phyloP scores from a whole-genome alignment of 139 green algal species.

The Zygnema cylindricum region DNA sequence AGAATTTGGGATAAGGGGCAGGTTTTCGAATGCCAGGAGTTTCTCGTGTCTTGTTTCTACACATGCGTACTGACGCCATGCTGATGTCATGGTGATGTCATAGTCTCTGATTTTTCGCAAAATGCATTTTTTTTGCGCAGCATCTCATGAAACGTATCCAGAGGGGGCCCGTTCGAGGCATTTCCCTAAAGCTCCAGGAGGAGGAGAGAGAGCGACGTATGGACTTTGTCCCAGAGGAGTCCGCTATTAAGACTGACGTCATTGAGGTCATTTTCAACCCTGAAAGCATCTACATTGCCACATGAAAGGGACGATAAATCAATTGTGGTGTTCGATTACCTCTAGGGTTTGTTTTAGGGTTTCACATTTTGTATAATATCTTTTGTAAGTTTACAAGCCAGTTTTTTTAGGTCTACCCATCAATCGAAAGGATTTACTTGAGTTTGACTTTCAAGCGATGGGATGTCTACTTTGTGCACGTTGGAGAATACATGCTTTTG shows the following conservation, averaged over 20 bases:
- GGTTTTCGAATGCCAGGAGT: background rate
- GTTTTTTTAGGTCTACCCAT: too few species aligned
- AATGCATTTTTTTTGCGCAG: constrained; percentile 20
- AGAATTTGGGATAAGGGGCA: too few species aligned
- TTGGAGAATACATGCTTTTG: background rate
- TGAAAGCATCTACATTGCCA: background rate
- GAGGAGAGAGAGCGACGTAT: constrained; percentile 98
- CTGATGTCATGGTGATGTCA: too few species aligned
- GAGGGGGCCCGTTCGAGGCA: constrained; percentile 95
- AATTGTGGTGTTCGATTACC: background rate
- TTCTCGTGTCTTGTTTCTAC: background rate
- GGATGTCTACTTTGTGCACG: too few species aligned
- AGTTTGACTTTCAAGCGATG: too few species aligned
- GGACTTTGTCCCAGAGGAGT: constrained; percentile 99
- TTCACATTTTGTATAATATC: background rate
- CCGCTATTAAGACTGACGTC: constrained; percentile 86
- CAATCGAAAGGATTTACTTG: too few species aligned
- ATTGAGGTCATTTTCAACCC: constrained; percentile 79
- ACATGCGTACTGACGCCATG: background rate
- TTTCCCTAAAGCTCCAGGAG: constrained; percentile 99
- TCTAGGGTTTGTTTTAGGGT: background rate
- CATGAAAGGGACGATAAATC: background rate
- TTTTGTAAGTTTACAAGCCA: constrained; percentile 2
- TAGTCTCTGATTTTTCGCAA: too few species aligned
- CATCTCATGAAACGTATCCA: constrained; percentile 99